phyloP scores from a whole-genome alignment of 768 basidiomycete species.

The Cystoderma amianthinum region DNA sequence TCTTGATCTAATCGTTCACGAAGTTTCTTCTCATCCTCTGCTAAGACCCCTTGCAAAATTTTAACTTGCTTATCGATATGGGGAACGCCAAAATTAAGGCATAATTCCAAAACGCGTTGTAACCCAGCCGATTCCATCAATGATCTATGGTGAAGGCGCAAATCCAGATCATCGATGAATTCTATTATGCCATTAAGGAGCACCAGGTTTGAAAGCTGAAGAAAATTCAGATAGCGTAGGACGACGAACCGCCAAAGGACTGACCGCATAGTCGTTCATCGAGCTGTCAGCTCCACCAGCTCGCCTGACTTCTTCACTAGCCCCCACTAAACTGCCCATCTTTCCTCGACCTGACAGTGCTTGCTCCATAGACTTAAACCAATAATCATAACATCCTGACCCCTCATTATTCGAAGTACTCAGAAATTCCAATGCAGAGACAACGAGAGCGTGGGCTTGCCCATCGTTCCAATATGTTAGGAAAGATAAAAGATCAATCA shows the following conservation, averaged over 20 bases:
- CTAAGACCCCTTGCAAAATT: constrained; percentile 50
- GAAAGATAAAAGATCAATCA: constrained; percentile 76
- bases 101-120: constrained; percentile 61
- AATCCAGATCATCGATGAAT: constrained; percentile 67
- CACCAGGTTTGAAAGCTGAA: constrained; percentile 61
- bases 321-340: constrained; percentile 94
- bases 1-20: constrained; percentile 71
- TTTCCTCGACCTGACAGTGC: constrained; percentile 80
- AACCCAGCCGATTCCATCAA: constrained; percentile 90
- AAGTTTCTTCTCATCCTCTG: constrained; percentile 69
- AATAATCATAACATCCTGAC: constrained; percentile 70
- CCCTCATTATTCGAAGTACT: constrained; percentile 60
- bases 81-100: constrained; percentile 56
- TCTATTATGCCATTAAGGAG: constrained; percentile 65
- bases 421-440: constrained; percentile 68
- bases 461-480: constrained; percentile 60
- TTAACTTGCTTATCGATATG: constrained; percentile 62
- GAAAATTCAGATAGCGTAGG: constrained; percentile 4
- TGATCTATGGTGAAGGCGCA: constrained; percentile 79
- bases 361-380: constrained; percentile 79
- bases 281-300: constrained; percentile 57
- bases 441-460: constrained; percentile 57
- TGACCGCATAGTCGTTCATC: constrained; percentile 82
- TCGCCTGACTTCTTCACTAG: constrained; percentile 82
- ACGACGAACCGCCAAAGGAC: constrained; percentile 15